These are phyloP conservation scores for Cornus controversa DNA, from an alignment of 148 eudicot genomes.

Conservation along the genomic window DNA sequence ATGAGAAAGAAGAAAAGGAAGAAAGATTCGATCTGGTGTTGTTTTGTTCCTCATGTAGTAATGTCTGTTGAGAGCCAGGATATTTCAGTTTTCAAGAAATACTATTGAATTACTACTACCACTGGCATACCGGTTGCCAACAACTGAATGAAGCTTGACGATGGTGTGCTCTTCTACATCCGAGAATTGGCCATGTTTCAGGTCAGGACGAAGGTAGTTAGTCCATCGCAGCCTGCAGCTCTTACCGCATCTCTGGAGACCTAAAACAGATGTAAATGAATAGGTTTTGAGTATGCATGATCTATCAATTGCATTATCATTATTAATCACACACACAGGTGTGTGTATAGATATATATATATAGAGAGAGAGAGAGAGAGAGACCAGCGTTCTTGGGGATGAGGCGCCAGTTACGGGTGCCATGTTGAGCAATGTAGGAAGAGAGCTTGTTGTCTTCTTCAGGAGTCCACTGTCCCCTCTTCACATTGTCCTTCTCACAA, in stretches of 20 bases:
- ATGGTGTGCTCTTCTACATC: constrained; percentile 87
- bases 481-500: constrained; percentile 89
- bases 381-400: constrained; percentile 92
- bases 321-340: too few relatives aligned
- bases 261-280: constrained; percentile 22
- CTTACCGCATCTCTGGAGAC: constrained; percentile 92
- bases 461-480: constrained; percentile 96
- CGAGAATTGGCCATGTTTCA: constrained; percentile 83
- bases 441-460: constrained; percentile 98
- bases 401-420: constrained; percentile 93
- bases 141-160: constrained; percentile 82
- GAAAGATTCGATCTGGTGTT: too few relatives aligned
- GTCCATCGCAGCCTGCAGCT: constrained; percentile 96
- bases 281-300: not conserved
- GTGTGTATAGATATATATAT: not conserved
- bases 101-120: too few relatives aligned
- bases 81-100: too few relatives aligned
- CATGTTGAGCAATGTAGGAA: constrained; percentile 90
- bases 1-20: too few relatives aligned
- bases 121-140: constrained; percentile 69
- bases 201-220: constrained; percentile 91
- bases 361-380: not conserved
- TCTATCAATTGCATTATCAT: too few relatives aligned
- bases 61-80: too few relatives aligned
- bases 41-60: too few relatives aligned